Conservation (phyloP, 768 basidiomycete genomes). For the Tulasnella sp. region DNA sequence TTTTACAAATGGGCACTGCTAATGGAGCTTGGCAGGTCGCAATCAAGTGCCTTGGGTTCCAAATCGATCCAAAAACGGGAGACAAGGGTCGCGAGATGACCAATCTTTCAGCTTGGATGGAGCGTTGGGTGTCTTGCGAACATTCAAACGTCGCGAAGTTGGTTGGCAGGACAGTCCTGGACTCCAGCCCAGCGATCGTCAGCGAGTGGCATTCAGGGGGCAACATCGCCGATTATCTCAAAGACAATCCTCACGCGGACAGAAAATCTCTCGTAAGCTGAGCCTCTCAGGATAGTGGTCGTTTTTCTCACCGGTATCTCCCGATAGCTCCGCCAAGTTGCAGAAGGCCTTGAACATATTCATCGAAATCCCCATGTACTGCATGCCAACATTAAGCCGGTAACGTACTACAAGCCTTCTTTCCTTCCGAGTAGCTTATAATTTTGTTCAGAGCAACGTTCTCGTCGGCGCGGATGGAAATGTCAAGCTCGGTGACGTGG, state of each 20-base stretch:
- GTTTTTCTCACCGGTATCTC: neutral
- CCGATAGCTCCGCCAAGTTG: neutral
- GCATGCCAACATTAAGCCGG: neutral
- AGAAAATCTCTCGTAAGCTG: slow-evolving; percentile 2
- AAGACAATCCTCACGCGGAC: neutral
- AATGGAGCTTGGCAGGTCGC: neutral
- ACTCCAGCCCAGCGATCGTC: neutral
- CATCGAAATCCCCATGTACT: neutral
- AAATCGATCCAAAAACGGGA: neutral
- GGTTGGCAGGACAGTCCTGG: neutral
- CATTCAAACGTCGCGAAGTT: neutral
- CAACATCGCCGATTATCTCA: neutral
- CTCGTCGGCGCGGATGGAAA: neutral
- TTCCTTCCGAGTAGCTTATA: neutral
- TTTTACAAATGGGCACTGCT: neutral
- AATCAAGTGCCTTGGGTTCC: neutral
- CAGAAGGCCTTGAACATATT: neutral
- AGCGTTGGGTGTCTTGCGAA: neutral
- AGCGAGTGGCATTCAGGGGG: neutral
- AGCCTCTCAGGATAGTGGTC: neutral
- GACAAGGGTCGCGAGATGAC: neutral
- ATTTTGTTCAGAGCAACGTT: neutral
- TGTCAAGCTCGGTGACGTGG: neutral
- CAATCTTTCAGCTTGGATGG: neutral
- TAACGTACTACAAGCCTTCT: neutral